Base-by-base conservation (phyloP, 805 yeast species). In the Candida pini region DNA sequence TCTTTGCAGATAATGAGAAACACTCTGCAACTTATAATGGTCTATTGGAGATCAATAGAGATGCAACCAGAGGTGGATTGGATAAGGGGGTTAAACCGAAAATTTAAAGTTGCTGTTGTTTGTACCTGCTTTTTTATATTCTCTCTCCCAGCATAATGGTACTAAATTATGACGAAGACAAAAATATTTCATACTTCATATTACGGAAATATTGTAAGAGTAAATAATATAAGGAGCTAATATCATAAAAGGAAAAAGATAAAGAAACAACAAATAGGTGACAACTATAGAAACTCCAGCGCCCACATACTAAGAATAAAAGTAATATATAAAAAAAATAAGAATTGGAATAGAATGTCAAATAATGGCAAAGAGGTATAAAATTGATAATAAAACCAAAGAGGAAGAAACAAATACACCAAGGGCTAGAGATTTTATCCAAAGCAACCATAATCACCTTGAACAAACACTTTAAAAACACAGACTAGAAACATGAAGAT, bases 1-100 rank as follows among this genome's bases (percentile, higher is more conserved):
- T 92, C 60, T 92, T 92, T 56, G 40, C 49, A 9, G 55, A 55
- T 31, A 95, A 95, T 9, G 75, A 75, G 17, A 69, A 68, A 31
- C 54, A 58, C 6, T 50, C 54, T n/a, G 63, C 64, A 12, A 57
- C 64, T 42, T 68, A 66, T 21, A 49, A 48, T 16, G 81, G 81
- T 2, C 63, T 63, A 45, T 56, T 78, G 43, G 81, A 73, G 45
- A 65, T 77, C 43, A 78, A 78, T 48, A 49, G 63, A 17, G 66
- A 60, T 15, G 83, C 81, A 18, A 78, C 83, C 8, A 53, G 71
- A 34, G 81, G 81, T 18, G 85, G 82, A 3, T 43, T 58, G 20
- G 49, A 53, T 17, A 43, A 47, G 32, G 47, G 58, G 17, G 59
- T 66, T 16, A 71, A 70, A 42, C 70, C 80, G 12, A 74, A 73